Conservation (phyloP, 176 grass and related monocot genomes). For the Poa annua region DNA sequence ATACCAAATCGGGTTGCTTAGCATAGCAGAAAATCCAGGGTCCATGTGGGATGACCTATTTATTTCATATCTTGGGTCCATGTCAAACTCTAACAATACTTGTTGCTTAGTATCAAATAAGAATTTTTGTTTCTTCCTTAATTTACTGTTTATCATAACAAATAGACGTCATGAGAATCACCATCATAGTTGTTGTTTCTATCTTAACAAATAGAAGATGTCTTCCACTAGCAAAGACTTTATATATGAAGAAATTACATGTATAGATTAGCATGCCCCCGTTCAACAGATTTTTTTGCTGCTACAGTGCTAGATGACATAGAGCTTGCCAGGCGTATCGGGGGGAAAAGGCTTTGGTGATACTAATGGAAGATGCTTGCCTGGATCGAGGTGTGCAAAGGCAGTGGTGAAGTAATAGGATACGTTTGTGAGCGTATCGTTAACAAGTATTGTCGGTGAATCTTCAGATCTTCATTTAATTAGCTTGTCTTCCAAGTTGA, state of each 20-base stretch:
- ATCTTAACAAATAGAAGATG: background rate
- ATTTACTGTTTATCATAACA: background rate
- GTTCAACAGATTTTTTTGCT: background rate
- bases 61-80: background rate
- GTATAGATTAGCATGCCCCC: background rate
- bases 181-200: conserved; percentile 14
- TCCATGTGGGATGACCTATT: background rate
- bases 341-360: conserved; percentile 57
- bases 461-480: conserved; percentile 16
- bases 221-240: background rate
- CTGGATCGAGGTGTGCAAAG: background rate
- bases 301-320: conserved; percentile 80
- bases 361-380: background rate
- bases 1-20: background rate
- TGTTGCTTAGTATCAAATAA: background rate
- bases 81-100: too few relatives aligned
- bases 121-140: background rate
- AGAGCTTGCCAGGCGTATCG: conserved; percentile 76
- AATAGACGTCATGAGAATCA: background rate
- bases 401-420: background rate
- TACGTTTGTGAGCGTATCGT: background rate
- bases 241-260: background rate
- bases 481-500: background rate
- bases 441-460: conserved; percentile 21
- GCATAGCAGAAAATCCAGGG: background rate